Evolutionary conservation across 257 asterid genomes (phyloP).

Genomic region (Sherardia arvensis): DNA sequence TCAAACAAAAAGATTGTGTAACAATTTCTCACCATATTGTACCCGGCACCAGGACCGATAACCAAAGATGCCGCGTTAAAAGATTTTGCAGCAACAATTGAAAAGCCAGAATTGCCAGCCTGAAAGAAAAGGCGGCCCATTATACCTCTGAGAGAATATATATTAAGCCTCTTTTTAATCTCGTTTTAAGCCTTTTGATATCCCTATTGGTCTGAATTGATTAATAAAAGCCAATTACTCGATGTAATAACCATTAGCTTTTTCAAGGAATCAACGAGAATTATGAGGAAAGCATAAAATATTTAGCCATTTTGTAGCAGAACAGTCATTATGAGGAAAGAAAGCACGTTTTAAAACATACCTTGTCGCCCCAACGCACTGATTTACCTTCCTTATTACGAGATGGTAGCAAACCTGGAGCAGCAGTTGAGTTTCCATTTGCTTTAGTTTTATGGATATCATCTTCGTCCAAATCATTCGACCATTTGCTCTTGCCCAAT

Average conservation of each 20-base stretch:
- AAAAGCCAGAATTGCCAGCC: constrained; percentile 72
- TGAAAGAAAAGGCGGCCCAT: constrained; percentile 14
- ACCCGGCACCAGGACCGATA: constrained; percentile 93
- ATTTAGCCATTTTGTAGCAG: neutral
- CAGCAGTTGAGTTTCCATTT: constrained; percentile 31
- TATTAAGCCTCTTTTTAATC: neutral
- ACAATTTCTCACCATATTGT: constrained; percentile 65
- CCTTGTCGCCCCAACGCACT: constrained; percentile 97
- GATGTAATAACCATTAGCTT: neutral
- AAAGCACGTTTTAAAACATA: constrained; percentile 22
- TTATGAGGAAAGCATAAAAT: neutral
- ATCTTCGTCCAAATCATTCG: constrained; percentile 73
- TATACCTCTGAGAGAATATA: neutral
- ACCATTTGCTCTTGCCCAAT: constrained; percentile 93
- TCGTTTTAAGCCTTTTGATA: neutral
- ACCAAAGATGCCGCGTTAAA: constrained; percentile 44
- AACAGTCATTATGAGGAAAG: constrained; percentile 2
- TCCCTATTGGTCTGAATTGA: neutral
- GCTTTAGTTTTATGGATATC: constrained; percentile 33
- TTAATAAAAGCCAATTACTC: neutral
- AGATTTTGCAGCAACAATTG: constrained; percentile 56
- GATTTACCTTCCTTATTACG: constrained; percentile 83
- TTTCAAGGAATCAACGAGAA: neutral
- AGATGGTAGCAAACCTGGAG: constrained; percentile 44
- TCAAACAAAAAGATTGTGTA: neutral